These are phyloP conservation scores for Harringtonia lauricola DNA, from an alignment of 2,329 filamentous ascomycete species.

Conservation along the genomic window DNA sequence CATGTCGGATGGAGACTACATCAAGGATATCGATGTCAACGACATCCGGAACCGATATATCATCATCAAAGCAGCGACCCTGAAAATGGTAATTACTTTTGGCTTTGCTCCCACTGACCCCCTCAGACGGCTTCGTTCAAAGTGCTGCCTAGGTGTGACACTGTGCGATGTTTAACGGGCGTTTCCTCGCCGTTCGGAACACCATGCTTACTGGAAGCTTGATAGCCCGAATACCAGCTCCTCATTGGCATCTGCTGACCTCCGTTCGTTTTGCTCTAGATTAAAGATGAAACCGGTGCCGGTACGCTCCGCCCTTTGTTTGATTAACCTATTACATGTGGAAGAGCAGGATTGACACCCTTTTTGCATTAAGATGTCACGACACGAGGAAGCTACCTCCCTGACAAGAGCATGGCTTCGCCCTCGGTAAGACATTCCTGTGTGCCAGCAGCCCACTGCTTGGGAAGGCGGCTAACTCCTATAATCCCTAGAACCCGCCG, in stretches of 20 bases:
- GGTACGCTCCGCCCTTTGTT: slow-evolving; percentile 61
- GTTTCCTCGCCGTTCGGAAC: slow-evolving; percentile 5
- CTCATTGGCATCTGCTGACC: slow-evolving; percentile 92
- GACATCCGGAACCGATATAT: slow-evolving; percentile 94
- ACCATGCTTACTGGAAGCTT: slow-evolving; percentile 60
- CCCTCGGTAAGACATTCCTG: slow-evolving; percentile 73
- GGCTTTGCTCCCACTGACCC: slow-evolving; percentile 28
- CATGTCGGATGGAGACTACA: slow-evolving; percentile 91
- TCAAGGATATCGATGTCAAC: slow-evolving; percentile 98
- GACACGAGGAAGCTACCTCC: slow-evolving; percentile 90
- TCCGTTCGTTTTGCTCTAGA: slow-evolving; percentile 71
- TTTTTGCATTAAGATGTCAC: slow-evolving; percentile 82
- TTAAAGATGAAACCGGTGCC: slow-evolving; percentile 98
- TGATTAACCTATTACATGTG: not conserved
- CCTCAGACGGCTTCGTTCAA: not conserved
- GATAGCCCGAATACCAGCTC: slow-evolving; percentile 49
- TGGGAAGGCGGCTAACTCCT: too few relatives aligned
- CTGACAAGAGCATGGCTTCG: slow-evolving; percentile 95
- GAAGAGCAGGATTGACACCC: slow-evolving; percentile 27
- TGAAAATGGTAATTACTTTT: slow-evolving; percentile 96
- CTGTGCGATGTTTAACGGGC: slow-evolving; percentile 25
- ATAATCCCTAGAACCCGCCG: slow-evolving; percentile 61
- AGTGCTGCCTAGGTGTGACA: not conserved
- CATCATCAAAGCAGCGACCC: slow-evolving; percentile 90
- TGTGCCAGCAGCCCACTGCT: too few relatives aligned